Conservation (phyloP, 2,329 filamentous ascomycete species). For the Phyllosticta capitalensis region DNA sequence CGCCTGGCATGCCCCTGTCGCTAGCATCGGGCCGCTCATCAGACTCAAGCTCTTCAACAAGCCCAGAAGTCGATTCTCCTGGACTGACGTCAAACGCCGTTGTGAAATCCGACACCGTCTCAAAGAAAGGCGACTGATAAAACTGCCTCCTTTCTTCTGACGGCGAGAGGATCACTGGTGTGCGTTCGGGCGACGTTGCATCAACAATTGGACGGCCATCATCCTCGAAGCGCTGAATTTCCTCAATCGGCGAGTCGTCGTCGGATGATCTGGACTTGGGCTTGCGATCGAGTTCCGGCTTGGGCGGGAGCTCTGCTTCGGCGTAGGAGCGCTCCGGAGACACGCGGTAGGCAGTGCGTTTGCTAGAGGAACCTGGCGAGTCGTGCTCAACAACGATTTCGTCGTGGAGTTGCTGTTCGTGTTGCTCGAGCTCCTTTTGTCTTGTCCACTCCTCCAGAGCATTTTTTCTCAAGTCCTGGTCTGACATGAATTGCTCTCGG, state of each 20-base stretch:
- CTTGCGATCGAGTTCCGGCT: not conserved
- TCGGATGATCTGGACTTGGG: not conserved
- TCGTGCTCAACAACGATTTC: slow-evolving; percentile 33
- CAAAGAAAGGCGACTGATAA: slow-evolving; percentile 32
- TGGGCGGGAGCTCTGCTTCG: not conserved
- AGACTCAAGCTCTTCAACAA: slow-evolving; percentile 23
- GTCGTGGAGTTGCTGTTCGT: slow-evolving; percentile 19
- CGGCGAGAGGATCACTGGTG: slow-evolving; percentile 14
- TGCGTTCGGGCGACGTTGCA: slow-evolving; percentile 14
- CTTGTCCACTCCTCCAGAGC: slow-evolving; percentile 4
- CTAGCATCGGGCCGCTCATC: not conserved
- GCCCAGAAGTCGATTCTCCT: slow-evolving; percentile 22
- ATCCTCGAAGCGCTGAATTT: slow-evolving; percentile 20
- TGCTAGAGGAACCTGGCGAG: slow-evolving; percentile 21
- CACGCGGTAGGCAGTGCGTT: slow-evolving; percentile 22
- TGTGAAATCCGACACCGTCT: slow-evolving; percentile 32
- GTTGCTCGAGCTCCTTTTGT: not conserved
- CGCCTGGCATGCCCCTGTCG: slow-evolving; percentile 45
- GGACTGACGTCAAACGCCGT: slow-evolving; percentile 13
- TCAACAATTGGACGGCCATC: slow-evolving; percentile 12
- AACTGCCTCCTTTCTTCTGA: slow-evolving; percentile 10
- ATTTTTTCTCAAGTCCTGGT: slow-evolving; percentile 12
- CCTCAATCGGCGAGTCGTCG: slow-evolving; percentile 13
- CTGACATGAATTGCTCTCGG: slow-evolving; percentile 28
- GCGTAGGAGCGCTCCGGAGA: not conserved